Evolutionary conservation across 2,329 filamentous ascomycete species (phyloP).

Genomic region (Xylaria polymorpha): DNA sequence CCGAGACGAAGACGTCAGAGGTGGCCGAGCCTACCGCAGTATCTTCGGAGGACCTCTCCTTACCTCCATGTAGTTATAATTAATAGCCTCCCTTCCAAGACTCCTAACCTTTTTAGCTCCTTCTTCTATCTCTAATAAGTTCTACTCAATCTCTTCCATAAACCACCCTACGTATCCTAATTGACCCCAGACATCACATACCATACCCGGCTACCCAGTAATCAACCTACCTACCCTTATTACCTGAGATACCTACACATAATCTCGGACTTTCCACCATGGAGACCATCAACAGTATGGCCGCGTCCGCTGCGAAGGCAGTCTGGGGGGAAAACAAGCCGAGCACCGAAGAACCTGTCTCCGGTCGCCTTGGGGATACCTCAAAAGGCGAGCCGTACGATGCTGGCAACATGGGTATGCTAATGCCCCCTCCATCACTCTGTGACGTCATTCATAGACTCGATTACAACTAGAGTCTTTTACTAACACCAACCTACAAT

Average conservation of each 20-base stretch:
- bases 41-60: background rate
- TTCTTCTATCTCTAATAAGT: slow-evolving; percentile 4
- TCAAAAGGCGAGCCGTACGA: slow-evolving; percentile 79
- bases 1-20: slow-evolving; percentile 36
- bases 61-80: slow-evolving; percentile 17
- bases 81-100: slow-evolving; percentile 7
- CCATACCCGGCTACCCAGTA: background rate
- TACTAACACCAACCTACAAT: slow-evolving; percentile 1
- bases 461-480: slow-evolving; percentile 16
- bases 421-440: slow-evolving; percentile 34
- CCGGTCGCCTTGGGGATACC: slow-evolving; percentile 75
- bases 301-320: slow-evolving; percentile 59
- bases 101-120: background rate
- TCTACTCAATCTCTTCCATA: background rate
- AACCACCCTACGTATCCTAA: background rate
- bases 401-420: slow-evolving; percentile 77
- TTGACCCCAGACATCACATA: background rate
- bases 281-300: slow-evolving; percentile 72
- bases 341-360: slow-evolving; percentile 72
- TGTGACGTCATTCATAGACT: slow-evolving; percentile 19
- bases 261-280: slow-evolving; percentile 54
- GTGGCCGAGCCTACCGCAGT: slow-evolving; percentile 4
- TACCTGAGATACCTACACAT: background rate
- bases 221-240: background rate
- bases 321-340: slow-evolving; percentile 59